Percentiles rank a stretch among this genome's conserved stretches.
phyloP scores from a whole-genome alignment of 23 red algal species.

The Gracilaria domingensis region DNA sequence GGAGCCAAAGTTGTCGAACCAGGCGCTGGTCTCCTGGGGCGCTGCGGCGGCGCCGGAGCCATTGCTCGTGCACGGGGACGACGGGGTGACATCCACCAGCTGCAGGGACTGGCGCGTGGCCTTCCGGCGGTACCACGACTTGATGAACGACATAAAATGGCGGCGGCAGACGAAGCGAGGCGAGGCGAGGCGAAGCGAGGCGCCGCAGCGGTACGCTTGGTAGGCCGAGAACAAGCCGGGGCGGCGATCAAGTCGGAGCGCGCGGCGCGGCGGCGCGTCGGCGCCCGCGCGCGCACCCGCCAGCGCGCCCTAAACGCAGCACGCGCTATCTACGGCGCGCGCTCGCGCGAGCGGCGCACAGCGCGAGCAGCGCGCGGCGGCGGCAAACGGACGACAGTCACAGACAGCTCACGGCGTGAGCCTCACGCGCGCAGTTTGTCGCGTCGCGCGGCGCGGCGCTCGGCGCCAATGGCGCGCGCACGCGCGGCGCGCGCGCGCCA shows the following conservation, averaged over 20 bases:
- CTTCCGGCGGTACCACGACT: not conserved
- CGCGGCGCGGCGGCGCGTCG: too few species aligned
- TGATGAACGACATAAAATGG: not conserved
- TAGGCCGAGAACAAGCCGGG: too few species aligned
- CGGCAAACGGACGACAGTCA: not conserved
- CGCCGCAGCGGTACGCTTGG: too few species aligned
- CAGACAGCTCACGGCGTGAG: not conserved
- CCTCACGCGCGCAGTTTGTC: conserved; percentile 15
- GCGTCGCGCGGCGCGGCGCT: not conserved
- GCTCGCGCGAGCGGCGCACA: not conserved
- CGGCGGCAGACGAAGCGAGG: not conserved
- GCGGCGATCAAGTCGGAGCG: too few species aligned
- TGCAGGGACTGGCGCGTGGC: not conserved
- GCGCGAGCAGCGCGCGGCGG: not conserved
- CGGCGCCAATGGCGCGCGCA: not conserved
- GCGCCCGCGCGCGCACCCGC: too few species aligned
- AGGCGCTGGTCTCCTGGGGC: conserved; percentile 2
- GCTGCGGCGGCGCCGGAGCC: conserved; percentile 3
- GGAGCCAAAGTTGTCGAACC: conserved; percentile 66
- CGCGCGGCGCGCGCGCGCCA: not conserved
- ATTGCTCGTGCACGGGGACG: not conserved
- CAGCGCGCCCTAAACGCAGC: too few species aligned
- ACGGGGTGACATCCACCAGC: not conserved
- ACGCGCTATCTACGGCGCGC: too few species aligned
- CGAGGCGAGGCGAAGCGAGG: not conserved